Evolutionary conservation across 352 stramenopile species (phyloP), one percentile per base, ranked within the genome.

Genomic region (Thraustochytrium sp.): DNA sequence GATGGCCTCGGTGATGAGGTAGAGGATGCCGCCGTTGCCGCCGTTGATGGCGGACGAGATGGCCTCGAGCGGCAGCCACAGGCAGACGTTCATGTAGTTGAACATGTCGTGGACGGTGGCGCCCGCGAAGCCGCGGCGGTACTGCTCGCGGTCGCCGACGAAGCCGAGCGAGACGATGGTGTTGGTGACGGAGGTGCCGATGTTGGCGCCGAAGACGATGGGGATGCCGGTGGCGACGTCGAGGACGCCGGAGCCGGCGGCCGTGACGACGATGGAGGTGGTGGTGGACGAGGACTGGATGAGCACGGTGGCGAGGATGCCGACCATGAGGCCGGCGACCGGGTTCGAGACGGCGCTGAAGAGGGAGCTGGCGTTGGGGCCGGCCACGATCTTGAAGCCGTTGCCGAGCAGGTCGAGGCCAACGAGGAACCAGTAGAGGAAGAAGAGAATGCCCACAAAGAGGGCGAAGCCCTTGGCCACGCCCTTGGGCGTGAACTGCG

Each of bases 121-220:
- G 59, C 88, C 90, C 31, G 89, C 90, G 64, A 93, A 92, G 90
- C 88, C 89, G 34, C 89, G 87, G 83, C 93, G 88, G 84, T 94
- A 90, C 40, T 91, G 85, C n/a, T 76, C 87, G 34, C 86, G 86
- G 84, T 95, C 88, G 74, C 88, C 89, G 64, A 96, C 91, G 51
- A 96, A 92, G 36, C 90, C 92, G 82, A 96, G 93, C 26, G 92
- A 90, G 40, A 97, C 92, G 85, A 96, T 96, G 55, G 93, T 95
- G 82, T 92, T 95, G 48, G 92, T 96, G 38, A 96, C 91, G 49
- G 90, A 92, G 1, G 91, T 94, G 64, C 93, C 93, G 72, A 93
- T 92, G 86, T 96, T 97, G 59, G 93, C 92, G 29, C 93, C 93
- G 92, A 97, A 96, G 77, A 97, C 89, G 82, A 97, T 92, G 76